Conservation (phyloP, 1,284 basidiomycete genomes). For the Ceratobasidium sp. region DNA sequence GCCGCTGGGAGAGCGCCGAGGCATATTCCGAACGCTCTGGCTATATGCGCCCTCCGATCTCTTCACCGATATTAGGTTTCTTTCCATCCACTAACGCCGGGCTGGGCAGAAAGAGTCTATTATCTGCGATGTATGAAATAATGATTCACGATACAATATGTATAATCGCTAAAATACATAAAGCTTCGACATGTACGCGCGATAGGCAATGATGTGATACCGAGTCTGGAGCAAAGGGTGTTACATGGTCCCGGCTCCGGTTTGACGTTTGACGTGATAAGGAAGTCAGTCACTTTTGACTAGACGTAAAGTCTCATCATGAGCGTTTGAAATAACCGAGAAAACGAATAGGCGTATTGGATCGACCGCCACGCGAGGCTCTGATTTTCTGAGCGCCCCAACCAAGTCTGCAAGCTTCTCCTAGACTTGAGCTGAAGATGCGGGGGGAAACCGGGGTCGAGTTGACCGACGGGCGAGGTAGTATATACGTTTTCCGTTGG, state of each 20-base stretch:
- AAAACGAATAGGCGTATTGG: slow-evolving; percentile 72
- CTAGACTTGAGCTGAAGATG: no score
- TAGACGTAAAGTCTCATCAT: slow-evolving; percentile 54
- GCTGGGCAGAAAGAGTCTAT: no score
- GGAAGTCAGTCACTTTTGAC: slow-evolving; percentile 94
- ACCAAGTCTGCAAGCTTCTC: slow-evolving; percentile 53
- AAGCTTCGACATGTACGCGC: no score
- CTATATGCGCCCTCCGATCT: no score
- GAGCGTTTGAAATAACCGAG: slow-evolving; percentile 24
- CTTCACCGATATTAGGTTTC: no score
- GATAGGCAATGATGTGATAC: no score
- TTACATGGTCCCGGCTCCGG: slow-evolving; percentile 64
- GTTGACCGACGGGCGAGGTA: background rate
- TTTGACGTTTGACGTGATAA: slow-evolving; percentile 89
- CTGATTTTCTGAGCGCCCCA: slow-evolving; percentile 63
- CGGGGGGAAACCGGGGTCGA: background rate
- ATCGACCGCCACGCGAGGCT: slow-evolving; percentile 87
- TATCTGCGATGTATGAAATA: no score
- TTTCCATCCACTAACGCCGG: no score
- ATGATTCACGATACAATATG: no score
- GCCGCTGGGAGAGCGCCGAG: no score
- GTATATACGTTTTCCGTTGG: slow-evolving; percentile 11
- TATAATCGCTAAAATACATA: no score
- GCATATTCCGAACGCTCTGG: no score
- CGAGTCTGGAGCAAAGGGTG: background rate